Base-by-base conservation (phyloP, 371 early-diverging fungal species). In the Syncephalastrum monosporum region DNA sequence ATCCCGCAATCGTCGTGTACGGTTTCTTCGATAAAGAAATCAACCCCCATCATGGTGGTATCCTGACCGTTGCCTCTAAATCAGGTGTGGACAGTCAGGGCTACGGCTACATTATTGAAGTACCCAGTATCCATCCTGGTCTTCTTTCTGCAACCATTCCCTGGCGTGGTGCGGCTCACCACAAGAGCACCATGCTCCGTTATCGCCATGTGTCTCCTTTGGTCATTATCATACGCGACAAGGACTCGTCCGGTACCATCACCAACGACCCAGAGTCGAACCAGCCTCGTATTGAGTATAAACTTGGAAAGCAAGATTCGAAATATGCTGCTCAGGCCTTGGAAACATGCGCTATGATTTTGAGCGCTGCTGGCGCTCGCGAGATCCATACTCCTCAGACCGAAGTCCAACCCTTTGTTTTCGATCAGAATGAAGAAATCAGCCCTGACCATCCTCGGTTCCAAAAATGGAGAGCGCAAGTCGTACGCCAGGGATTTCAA, bases 321-420 rank as follows among this genome's bases (percentile, higher is more conserved):
- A 49, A 60, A 12, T 68, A 75, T 1, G 14, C 86, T 25, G 62
- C 64, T 1, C 68, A 71, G 1, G 82, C 85, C 29, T 49, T 81
- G 5, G 69, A 74, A 4, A 71, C 75, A 13, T 65, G 70, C 12
- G 53, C 74, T 33, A 67, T 71, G n/a, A 66, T 85, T n/a, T 52
- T 89, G 27, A 71, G 77, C 6, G 82, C 90, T 8, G 83, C 83
- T 17, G 91, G 91, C n/a, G 91, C 91, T 1, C 59, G 66, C 21
- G 68, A 79, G 47, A 64, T 91, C 6, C 67, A 72, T 56, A 80
- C 85, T 0, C 53, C 63, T 6, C 81, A 81, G 50, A 42, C 50
- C 1, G 72, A 66, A 17, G 48, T 79, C 1, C 61, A 62, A 10
- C 65, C 68, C 13, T 82, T 84, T 61, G 46, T 29, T 10, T 71